Evolutionary conservation across 129 eudicot genomes (phyloP), one percentile per base, ranked within the genome.

Genomic region (Daucus carota): DNA sequence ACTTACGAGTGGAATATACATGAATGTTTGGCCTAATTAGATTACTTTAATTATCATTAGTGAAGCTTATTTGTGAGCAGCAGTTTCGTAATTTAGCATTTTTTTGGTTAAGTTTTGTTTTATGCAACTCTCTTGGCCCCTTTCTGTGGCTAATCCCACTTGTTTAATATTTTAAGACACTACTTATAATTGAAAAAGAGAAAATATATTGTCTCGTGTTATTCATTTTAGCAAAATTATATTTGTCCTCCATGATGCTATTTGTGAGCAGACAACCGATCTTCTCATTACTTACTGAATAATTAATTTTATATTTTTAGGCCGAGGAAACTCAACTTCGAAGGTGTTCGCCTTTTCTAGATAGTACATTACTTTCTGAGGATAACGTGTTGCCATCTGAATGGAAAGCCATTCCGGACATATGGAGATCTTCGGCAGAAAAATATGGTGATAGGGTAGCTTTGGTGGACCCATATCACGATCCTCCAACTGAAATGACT

Each of bases 401-500:
- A 76, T 94, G 96, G 80, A 85, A 83, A 75, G 79, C 87, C 66
- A 83, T 93, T 80, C 98, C 98, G 66, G 98, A 93, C 81, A 91
- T 93, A 76, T 91, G 97, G 97, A 89, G 97, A 77, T 84, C 84
- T 20, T 73, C 90, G 57, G 98, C 98, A n/a, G 87, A 91, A 82
- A 91, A 78, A 78, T 90, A 80, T 87, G 97, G 92, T 83, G 97
- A 94, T 80, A 89, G 82, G 69, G 83, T 83, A 45, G 98, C 98
- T 28, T 81, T 94, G 81, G 87, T 91, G 82, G 98, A 91, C 48
- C 97, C 86, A 17, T 86, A 91, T 79, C 98, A 91, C 74, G 93
- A 94, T 74, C 98, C 98, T 48, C 93, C 96, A n/a, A 85, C 92
- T 46, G 81, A 86, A 82, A 83, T 91, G 88, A 94, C 97, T 73